Evolutionary conservation across 192 early-diverging fungal species (phyloP), one percentile per base, ranked within the genome.

Genomic region (Spizellomyces punctatus): DNA sequence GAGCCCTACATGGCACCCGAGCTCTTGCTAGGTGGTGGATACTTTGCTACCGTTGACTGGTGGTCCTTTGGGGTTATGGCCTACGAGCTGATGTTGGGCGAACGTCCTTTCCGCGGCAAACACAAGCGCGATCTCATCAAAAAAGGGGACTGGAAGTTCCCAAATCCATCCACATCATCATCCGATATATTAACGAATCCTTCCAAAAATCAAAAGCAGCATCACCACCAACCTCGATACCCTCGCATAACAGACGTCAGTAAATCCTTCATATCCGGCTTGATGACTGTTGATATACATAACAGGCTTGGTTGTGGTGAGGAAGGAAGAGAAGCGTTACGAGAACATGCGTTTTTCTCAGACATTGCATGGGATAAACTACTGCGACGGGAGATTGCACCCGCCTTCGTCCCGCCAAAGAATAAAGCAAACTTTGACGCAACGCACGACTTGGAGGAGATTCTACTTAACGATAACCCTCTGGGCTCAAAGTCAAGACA

Each of bases 31-130:
- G 69, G 86, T 22, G 66, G 69, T 5, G 94, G 94, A 1, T 98
- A 98, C 78, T 87, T 81, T 9, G 83, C 86, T 21, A 88, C 86
- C 46, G 92, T 96, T 10, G 96, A 98, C 78, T 98, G 94, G 94
- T 98, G 96, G 96, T 90, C 91, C 21, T 71, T 97, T 36, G 96
- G 96, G 12, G 89, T 97, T 4, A 84, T 93, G 41, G 85, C 95
- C 74, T 97, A 92, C 80, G 96, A 98, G 78, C 88, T 91, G 55
- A 75, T 96, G 27, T 93, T 91, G 72, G 91, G 90, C 16, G 79
- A 85, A 54, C 70, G 75, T 16, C 79, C 79, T 16, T 80, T 80
- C 22, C 69, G 73, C 22, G 70, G 74, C 6, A 77, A 67, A 59
- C 54, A 77, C 46, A 80, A 76, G 42, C 44, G 72, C 0, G 79